Evolutionary conservation across 805 yeast species (phyloP).

Genomic region (Zygosaccharomyces pseudorouxii): DNA sequence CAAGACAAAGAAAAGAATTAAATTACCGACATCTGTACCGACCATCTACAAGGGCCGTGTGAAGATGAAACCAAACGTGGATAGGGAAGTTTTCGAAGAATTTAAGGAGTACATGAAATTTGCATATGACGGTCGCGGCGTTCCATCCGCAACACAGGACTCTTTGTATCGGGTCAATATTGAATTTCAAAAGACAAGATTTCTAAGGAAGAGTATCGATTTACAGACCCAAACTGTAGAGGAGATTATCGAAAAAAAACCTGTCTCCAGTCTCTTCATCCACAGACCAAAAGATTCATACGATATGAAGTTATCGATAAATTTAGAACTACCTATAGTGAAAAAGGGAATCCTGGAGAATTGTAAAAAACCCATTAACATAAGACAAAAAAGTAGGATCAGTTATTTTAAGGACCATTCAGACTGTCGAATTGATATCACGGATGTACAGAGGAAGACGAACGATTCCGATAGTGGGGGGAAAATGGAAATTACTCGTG

Average conservation of each 20-base stretch:
- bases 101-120: conserved; percentile 42
- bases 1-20: conserved; percentile 50
- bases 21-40: conserved; percentile 58
- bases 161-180: conserved; percentile 49
- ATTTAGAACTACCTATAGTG: conserved; percentile 58
- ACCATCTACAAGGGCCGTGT: conserved; percentile 51
- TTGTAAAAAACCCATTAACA: conserved; percentile 45
- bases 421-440: conserved; percentile 60
- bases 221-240: conserved; percentile 53
- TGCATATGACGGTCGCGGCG: conserved; percentile 31
- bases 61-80: conserved; percentile 56
- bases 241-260: conserved; percentile 59
- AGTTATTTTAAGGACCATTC: conserved; percentile 61
- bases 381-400: conserved; percentile 62
- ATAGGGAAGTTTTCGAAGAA: conserved; percentile 52
- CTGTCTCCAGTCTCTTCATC: conserved; percentile 63
- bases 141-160: conserved; percentile 56
- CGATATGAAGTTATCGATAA: conserved; percentile 66
- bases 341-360: conserved; percentile 48
- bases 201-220: conserved; percentile 59
- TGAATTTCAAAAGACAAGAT: conserved; percentile 53
- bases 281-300: conserved; percentile 64
- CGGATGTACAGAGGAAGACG: conserved; percentile 32
- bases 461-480: conserved; percentile 1
- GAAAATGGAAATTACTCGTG: conserved; percentile 28